phyloP scores from a whole-genome alignment of 495 filamentous ascomycete species.

The Penicillium daleae region DNA sequence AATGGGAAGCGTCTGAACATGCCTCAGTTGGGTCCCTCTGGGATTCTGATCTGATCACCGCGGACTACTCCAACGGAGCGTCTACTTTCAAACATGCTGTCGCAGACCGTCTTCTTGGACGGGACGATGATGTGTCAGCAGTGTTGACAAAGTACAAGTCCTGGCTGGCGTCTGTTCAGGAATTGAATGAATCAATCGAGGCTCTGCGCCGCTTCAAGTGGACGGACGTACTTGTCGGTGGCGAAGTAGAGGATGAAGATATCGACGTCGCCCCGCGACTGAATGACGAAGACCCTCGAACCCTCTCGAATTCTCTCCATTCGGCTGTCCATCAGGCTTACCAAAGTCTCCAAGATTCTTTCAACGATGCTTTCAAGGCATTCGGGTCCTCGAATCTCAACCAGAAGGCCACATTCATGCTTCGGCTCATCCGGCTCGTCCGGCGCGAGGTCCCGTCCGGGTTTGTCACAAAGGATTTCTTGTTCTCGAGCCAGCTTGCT shows the following conservation, averaged over 20 bases:
- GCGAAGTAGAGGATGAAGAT: conserved; percentile 74
- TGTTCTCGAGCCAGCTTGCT: conserved; percentile 49
- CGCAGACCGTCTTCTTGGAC: conserved; percentile 61
- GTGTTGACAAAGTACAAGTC: conserved; percentile 62
- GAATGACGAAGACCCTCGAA: conserved; percentile 71
- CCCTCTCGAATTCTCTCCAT: conserved; percentile 64
- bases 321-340: conserved; percentile 62
- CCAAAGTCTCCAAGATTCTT: conserved; percentile 55
- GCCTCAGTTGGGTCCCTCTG: conserved; percentile 57
- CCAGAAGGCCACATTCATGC: conserved; percentile 66
- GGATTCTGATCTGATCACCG: conserved; percentile 57
- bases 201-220: conserved; percentile 69
- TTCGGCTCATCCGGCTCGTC: conserved; percentile 78
- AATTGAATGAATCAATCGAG: conserved; percentile 62
- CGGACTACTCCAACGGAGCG: conserved; percentile 60
- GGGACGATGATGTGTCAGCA: conserved; percentile 63
- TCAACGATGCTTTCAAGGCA: conserved; percentile 51
- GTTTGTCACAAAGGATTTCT: conserved; percentile 42
- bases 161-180: conserved; percentile 69
- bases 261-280: conserved; percentile 61
- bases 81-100: conserved; percentile 56
- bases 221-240: conserved; percentile 75
- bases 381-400: conserved; percentile 49
- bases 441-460: conserved; percentile 62
- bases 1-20: conserved; percentile 57